Evolutionary conservation across 805 yeast genomes (phyloP).

Genomic region (Kodamaea restingae): DNA sequence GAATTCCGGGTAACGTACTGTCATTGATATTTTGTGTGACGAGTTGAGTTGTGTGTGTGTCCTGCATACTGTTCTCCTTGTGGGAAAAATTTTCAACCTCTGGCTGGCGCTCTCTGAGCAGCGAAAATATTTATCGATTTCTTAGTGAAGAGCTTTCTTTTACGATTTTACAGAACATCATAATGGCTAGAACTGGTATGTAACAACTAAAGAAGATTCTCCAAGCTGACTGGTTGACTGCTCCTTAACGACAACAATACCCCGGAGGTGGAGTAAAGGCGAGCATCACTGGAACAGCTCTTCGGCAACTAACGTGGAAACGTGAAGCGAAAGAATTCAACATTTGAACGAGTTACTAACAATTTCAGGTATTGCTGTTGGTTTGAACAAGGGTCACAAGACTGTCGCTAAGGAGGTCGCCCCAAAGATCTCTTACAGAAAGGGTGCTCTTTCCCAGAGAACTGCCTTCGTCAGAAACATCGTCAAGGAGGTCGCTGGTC

Average conservation of each 20-base stretch:
- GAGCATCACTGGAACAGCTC: not conserved
- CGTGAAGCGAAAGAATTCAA: not conserved
- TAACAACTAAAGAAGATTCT: constrained; percentile 13
- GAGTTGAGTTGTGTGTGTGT: not conserved
- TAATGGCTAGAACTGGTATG: constrained; percentile 69
- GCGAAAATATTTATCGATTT: constrained; percentile 8
- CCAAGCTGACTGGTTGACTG: not conserved
- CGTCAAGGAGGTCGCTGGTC: constrained; percentile 96
- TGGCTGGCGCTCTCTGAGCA: constrained; percentile 3
- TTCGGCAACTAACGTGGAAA: not conserved
- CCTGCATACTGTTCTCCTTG: constrained; percentile 5
- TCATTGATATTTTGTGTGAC: too few species aligned
- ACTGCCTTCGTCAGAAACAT: constrained; percentile 91
- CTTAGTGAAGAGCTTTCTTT: constrained; percentile 9
- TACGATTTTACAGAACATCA: constrained; percentile 15
- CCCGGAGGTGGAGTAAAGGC: not conserved
- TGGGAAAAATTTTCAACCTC: constrained; percentile 10
- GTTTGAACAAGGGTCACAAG: constrained; percentile 99
- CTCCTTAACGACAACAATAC: too few species aligned
- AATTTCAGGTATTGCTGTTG: constrained; percentile 82
- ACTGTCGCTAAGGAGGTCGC: constrained; percentile 78
- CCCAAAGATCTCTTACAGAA: constrained; percentile 80
- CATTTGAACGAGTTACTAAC: constrained; percentile 3
- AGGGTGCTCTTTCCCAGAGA: constrained; percentile 96
- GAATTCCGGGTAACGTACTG: not conserved